Percentiles rank a stretch among this genome's conserved stretches.
Evolutionary conservation across 352 stramenopile species (phyloP).

Genomic region (Bremia lactucae): DNA sequence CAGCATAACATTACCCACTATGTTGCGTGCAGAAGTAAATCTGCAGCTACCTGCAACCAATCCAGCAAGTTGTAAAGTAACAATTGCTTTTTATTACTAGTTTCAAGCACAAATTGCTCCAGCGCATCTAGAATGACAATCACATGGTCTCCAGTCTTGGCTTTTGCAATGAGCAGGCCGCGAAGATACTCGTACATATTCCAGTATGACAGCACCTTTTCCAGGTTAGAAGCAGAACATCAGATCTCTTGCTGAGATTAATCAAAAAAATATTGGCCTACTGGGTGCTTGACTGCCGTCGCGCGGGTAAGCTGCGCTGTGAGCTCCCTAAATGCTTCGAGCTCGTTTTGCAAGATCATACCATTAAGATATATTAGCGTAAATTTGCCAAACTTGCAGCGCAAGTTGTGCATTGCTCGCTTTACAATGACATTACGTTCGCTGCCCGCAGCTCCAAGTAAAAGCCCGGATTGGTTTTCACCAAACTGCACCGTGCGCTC

Average conservation of each 20-base stretch:
- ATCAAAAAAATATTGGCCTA: slow-evolving; percentile 4
- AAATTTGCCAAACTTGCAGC: slow-evolving; percentile 27
- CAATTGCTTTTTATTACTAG: slow-evolving; percentile 57
- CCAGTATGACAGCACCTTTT: slow-evolving; percentile 53
- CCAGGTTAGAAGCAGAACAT: not conserved
- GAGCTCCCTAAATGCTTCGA: slow-evolving; percentile 80
- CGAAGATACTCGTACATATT: slow-evolving; percentile 82
- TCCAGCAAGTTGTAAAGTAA: slow-evolving; percentile 80
- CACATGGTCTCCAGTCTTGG: slow-evolving; percentile 36
- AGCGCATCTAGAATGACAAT: slow-evolving; percentile 66
- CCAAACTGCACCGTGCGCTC: slow-evolving; percentile 55
- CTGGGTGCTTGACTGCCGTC: slow-evolving; percentile 48
- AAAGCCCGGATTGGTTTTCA: slow-evolving; percentile 69
- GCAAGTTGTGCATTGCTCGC: slow-evolving; percentile 41
- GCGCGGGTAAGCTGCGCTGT: slow-evolving; percentile 50
- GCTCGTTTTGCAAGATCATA: slow-evolving; percentile 68
- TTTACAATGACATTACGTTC: slow-evolving; percentile 40
- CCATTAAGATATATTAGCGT: slow-evolving; percentile 68
- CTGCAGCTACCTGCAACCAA: slow-evolving; percentile 73
- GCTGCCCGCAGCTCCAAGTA: slow-evolving; percentile 49
- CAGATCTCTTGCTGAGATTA: no score
- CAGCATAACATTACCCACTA: no score
- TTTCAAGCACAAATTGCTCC: slow-evolving; percentile 63
- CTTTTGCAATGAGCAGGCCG: slow-evolving; percentile 45
- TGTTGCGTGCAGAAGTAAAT: no score